A percentile compares a stretch with the other conserved stretches of the same genome.
Conservation (phyloP, 495 filamentous ascomycete genomes). For the Aspergillus kassunensis region DNA sequence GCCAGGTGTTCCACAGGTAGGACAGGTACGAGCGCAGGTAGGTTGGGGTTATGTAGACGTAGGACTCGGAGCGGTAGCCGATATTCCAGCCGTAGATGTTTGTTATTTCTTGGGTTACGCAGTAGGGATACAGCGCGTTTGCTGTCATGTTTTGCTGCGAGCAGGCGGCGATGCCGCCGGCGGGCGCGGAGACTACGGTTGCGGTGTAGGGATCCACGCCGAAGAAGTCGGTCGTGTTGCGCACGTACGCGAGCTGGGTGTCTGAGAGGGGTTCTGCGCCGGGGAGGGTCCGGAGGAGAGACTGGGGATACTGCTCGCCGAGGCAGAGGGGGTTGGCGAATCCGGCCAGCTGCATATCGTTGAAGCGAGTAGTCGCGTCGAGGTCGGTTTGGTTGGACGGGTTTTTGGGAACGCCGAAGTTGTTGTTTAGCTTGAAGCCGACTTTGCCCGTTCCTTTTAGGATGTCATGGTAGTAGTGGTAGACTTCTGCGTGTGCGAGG, state of each 20-base stretch:
- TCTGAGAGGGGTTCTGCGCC: conserved; percentile 26
- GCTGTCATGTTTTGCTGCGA: conserved; percentile 22
- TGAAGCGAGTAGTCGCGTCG: conserved; percentile 33
- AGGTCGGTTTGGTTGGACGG: conserved; percentile 32
- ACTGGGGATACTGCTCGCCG: conserved; percentile 38
- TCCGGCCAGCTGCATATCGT: conserved; percentile 37
- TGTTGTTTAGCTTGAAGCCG: conserved; percentile 39
- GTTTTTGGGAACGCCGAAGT: conserved; percentile 38
- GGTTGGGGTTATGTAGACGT: conserved; percentile 39
- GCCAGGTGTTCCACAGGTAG: conserved; percentile 45
- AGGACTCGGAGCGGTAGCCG: conserved; percentile 37
- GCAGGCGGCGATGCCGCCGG: conserved; percentile 34
- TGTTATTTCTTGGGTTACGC: conserved; percentile 32
- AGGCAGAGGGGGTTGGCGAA: conserved; percentile 40
- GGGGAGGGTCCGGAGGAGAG: conserved; percentile 25
- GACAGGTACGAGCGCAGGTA: conserved; percentile 40
- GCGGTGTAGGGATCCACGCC: conserved; percentile 46
- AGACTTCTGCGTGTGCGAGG: conserved; percentile 35
- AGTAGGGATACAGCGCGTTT: conserved; percentile 35
- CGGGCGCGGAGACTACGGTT: conserved; percentile 33
- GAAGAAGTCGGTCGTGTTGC: conserved; percentile 41
- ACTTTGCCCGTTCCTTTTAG: conserved; percentile 37
- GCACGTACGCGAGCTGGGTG: conserved; percentile 29
- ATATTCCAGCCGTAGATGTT: conserved; percentile 40
- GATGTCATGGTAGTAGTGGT: conserved; percentile 39